A percentile compares a stretch with the other conserved stretches of the same genome.
Evolutionary conservation across 305 asterid species (phyloP).

Genomic region (Fraxinus platypoda): DNA sequence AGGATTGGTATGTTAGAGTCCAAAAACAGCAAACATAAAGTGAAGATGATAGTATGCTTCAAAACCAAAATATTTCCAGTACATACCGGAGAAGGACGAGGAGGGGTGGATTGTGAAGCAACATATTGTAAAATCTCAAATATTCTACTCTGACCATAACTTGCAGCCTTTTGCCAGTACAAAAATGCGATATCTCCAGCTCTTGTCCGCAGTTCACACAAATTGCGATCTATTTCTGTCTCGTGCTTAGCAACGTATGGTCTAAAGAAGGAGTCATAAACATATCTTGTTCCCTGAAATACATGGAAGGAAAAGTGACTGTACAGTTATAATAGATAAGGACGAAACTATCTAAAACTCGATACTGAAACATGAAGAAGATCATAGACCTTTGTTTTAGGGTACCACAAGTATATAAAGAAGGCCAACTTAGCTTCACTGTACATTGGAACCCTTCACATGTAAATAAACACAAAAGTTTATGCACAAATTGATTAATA

Average conservation of each 20-base stretch:
- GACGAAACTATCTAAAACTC: constrained; percentile 10
- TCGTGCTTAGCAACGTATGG: constrained; percentile 82
- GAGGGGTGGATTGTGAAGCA: constrained; percentile 73
- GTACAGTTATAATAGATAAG: neutral
- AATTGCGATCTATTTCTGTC: constrained; percentile 80
- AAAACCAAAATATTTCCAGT: neutral
- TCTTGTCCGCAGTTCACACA: constrained; percentile 69
- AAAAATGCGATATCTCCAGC: constrained; percentile 70
- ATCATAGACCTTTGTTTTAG: constrained; percentile 78
- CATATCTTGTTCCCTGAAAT: constrained; percentile 88
- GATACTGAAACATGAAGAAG: constrained; percentile 11
- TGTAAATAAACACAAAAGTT: constrained; percentile 7
- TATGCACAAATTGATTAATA: constrained; percentile 1
- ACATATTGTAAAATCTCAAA: constrained; percentile 72
- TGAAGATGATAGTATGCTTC: neutral
- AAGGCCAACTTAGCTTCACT: constrained; percentile 97
- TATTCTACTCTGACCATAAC: constrained; percentile 74
- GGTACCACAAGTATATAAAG: constrained; percentile 91
- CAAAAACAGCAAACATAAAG: neutral
- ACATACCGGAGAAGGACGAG: constrained; percentile 68
- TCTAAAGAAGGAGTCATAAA: constrained; percentile 81
- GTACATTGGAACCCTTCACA: constrained; percentile 88
- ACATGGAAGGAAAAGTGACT: constrained; percentile 23
- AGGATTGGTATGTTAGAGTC: neutral
- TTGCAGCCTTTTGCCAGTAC: constrained; percentile 61